Percentiles rank a stretch among this genome's conserved stretches.
Conservation (phyloP, 2,329 filamentous ascomycete genomes). For the Ceratocystis colombiana region DNA sequence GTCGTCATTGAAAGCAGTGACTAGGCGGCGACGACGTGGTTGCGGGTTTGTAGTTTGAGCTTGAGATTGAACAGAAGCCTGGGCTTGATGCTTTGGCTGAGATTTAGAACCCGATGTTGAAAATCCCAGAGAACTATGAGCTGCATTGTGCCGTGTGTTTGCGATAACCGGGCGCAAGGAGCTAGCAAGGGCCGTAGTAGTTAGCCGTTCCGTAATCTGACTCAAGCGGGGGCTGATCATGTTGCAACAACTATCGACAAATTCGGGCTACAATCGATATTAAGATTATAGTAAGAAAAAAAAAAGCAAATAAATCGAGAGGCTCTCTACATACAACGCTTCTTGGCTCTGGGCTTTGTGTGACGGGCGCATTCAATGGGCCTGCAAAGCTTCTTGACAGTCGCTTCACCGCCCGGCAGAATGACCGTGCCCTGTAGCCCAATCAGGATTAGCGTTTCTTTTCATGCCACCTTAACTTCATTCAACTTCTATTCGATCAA, state of each 20-base stretch:
- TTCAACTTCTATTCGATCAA: slow-evolving; percentile 29
- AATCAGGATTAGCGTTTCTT: slow-evolving; percentile 32
- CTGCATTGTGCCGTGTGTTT: slow-evolving; percentile 45
- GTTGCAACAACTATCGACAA: not conserved
- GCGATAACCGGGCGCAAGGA: slow-evolving; percentile 32
- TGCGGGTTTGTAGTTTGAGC: slow-evolving; percentile 30
- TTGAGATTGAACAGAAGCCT: not conserved
- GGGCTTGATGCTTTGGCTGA: not conserved
- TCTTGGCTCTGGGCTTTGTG: not conserved
- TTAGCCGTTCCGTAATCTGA: not conserved
- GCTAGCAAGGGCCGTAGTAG: slow-evolving; percentile 31
- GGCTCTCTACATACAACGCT: not conserved
- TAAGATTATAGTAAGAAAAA: not conserved
- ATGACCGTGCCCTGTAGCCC: slow-evolving; percentile 28
- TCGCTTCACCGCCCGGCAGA: slow-evolving; percentile 35
- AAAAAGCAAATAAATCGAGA: not conserved
- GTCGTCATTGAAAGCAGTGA: slow-evolving; percentile 80
- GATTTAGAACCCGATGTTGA: slow-evolving; percentile 30
- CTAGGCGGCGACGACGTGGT: slow-evolving; percentile 52
- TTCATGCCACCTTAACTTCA: slow-evolving; percentile 38
- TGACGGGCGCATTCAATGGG: not conserved
- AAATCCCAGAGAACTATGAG: slow-evolving; percentile 38
- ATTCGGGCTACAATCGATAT: not conserved
- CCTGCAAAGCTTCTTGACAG: slow-evolving; percentile 7
- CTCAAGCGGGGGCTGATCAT: slow-evolving; percentile 4